Base-by-base conservation (phyloP, 2,329 filamentous ascomycete genomes). In the Monilinia aucupariae region DNA sequence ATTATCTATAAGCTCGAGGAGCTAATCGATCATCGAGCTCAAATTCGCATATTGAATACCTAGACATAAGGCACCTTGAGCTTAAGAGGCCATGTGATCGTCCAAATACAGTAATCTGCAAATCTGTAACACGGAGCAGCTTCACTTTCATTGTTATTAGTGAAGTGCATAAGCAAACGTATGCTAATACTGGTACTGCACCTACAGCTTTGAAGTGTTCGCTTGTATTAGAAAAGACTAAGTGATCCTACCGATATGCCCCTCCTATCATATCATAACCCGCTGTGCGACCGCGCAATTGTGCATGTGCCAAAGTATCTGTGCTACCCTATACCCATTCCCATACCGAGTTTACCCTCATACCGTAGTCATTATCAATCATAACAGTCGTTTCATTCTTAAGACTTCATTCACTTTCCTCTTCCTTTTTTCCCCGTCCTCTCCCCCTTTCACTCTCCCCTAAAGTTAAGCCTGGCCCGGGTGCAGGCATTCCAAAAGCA, bases 401-500 rank as follows among this genome's bases (percentile, higher is more conserved):
- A 32, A 39, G 17, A 52, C 12, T 41, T n/a, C n/a, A n/a, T 17
- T n/a, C 22, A 52, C 9, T 34, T 10, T 2, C 25, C 15, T 27
- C 39, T 3, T 22, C 32, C 37, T 17, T 2, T 6, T 1, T 13
- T 22, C 20, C 2, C 13, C 2, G 3, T 22, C 9, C 34, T 9
- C 32, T 6, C 20, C n/a, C 7, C 20, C 30, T n/a, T 13, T n/a
- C 2, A 20, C n/a, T 8, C n/a, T 12, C n/a, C 25, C 25, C 17
- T 13, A 27, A n/a, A 45, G 47, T n/a, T n/a, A 55, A 34, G 22
- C 50, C n/a, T 54, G 41, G 41, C 50, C 30, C 22, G 41, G 32
- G 59, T 53, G 50, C 39, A 55, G 30, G 27, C 30, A 45, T 25
- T 34, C 59, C 50, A 55, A 61, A 45, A 37, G n/a, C 25, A 56